These are phyloP conservation scores for Reticulascus tulasneorum DNA, from an alignment of 2,329 filamentous ascomycete species.

Conservation along the genomic window DNA sequence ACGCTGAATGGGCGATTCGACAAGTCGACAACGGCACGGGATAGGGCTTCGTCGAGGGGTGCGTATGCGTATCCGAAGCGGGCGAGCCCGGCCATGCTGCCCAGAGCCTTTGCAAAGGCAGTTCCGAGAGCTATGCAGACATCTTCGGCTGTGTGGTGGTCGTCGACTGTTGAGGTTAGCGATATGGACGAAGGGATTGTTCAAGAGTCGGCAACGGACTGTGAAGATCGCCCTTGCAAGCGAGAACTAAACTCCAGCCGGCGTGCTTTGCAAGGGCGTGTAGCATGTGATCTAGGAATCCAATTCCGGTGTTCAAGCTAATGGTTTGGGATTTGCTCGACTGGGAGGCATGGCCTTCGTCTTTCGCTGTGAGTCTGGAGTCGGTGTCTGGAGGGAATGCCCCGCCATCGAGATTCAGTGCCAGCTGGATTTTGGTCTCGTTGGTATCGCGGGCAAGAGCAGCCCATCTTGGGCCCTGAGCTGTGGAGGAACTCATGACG, in stretches of 20 bases:
- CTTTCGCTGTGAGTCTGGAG: constrained; percentile 44
- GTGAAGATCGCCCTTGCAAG: constrained; percentile 84
- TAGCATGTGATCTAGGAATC: constrained; percentile 98
- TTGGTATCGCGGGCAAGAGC: constrained; percentile 87
- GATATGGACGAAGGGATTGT: not conserved
- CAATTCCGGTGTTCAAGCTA: constrained; percentile 86
- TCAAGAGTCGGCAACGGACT: constrained; percentile 57
- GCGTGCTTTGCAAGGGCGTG: constrained; percentile 95
- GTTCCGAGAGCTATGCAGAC: constrained; percentile 85
- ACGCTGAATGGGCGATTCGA: constrained; percentile 88
- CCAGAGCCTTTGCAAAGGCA: constrained; percentile 78
- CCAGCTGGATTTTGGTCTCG: constrained; percentile 94
- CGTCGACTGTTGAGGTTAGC: constrained; percentile 64
- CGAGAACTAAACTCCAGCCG: constrained; percentile 83
- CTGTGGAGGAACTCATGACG: constrained; percentile 8
- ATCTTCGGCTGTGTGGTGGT: constrained; percentile 98
- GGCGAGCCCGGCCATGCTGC: constrained; percentile 73
- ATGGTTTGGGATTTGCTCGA: constrained; percentile 81
- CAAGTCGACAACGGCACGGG: constrained; percentile 88
- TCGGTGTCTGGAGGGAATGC: constrained; percentile 64
- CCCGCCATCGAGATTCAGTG: constrained; percentile 90
- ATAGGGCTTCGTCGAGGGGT: constrained; percentile 92
- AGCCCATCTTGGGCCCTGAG: constrained; percentile 56
- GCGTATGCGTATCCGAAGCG: constrained; percentile 91
- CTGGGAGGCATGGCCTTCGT: constrained; percentile 75